Base-by-base conservation (phyloP, 1,284 basidiomycete genomes). In the Xerocomus nothofagi region DNA sequence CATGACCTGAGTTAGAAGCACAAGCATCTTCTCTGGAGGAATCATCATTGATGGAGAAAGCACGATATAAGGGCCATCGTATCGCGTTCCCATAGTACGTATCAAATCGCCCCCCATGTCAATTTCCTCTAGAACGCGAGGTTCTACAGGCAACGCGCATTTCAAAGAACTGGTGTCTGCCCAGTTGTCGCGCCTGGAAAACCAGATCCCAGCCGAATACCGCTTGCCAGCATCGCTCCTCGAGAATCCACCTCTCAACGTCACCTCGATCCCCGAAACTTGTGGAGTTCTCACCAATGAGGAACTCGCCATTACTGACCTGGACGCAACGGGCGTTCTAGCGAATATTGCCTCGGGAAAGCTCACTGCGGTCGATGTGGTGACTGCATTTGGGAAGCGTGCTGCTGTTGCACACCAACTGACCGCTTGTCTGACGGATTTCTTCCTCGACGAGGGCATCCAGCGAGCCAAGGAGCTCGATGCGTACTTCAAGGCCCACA, bases 231-330 rank as follows among this genome's bases (percentile, higher is more conserved):
- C 39, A 24, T 44, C 47, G 6, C 42, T 54, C 23, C 50, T 65
- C 9, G 51, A 59, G 21, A 43, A 52, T 14, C 60, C 61, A 15
- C 63, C 61, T 12, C 54, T 67, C 45, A 50, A 67, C 21, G 65
- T 63, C 18, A 62, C 57, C 6, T 47, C 43, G 3, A 57, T 76
- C 6, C 73, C 74, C 0, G 54, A 50, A 32, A 63, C 64, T 4
- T 73, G 70, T 42, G 75, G 76, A 17, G 53, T 78, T 1, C 68
- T 80, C 31, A 63, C 61, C 5, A 36, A 54, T 5, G 50, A 50
- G 9, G 77, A 80, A 57, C 47, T 78, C 12, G 66, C 66, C 20
- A 74, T 81, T 27, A 79, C 76, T 6, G 71, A 73, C 39, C 54
- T 67, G 5, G 62, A 68, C 17, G 67, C 65, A 30, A 67, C 65